Evolutionary conservation across 1,284 basidiomycete species (phyloP).

Genomic region (Takashimella koratensis): DNA sequence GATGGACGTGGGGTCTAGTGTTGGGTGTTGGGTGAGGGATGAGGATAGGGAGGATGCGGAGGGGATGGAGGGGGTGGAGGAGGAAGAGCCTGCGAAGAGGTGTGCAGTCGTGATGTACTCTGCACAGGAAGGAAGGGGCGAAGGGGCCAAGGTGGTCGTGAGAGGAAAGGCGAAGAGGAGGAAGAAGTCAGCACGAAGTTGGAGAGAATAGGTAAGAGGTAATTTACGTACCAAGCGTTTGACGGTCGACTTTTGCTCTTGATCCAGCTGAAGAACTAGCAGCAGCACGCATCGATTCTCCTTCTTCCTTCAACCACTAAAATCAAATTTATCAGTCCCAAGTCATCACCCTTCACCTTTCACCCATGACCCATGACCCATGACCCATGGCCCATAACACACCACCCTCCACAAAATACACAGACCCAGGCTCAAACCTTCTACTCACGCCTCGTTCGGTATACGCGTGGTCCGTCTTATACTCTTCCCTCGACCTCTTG

Average conservation of each 20-base stretch:
- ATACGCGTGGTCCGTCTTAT: constrained; percentile 39
- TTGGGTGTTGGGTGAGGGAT: too few relatives aligned
- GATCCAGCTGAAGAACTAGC: neutral
- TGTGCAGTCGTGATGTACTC: too few relatives aligned
- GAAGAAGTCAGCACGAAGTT: too few relatives aligned
- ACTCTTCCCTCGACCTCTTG: constrained; percentile 34
- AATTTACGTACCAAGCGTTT: neutral
- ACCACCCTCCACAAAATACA: neutral
- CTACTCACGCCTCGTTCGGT: constrained; percentile 37
- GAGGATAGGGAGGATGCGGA: too few relatives aligned
- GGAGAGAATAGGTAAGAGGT: too few relatives aligned
- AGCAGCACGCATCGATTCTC: neutral
- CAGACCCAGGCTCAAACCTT: neutral
- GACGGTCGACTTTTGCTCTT: neutral
- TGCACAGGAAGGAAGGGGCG: too few relatives aligned
- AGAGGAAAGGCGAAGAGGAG: too few relatives aligned
- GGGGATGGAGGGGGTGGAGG: too few relatives aligned
- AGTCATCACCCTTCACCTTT: neutral
- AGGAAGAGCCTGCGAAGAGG: too few relatives aligned
- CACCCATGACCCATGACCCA: neutral
- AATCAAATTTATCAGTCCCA: neutral
- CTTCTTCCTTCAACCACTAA: neutral
- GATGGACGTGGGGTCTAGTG: too few relatives aligned
- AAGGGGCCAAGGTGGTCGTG: too few relatives aligned
- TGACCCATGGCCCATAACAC: neutral